Conservation (phyloP, 345 rosid genomes). For the Leavenworthia alabamica region DNA sequence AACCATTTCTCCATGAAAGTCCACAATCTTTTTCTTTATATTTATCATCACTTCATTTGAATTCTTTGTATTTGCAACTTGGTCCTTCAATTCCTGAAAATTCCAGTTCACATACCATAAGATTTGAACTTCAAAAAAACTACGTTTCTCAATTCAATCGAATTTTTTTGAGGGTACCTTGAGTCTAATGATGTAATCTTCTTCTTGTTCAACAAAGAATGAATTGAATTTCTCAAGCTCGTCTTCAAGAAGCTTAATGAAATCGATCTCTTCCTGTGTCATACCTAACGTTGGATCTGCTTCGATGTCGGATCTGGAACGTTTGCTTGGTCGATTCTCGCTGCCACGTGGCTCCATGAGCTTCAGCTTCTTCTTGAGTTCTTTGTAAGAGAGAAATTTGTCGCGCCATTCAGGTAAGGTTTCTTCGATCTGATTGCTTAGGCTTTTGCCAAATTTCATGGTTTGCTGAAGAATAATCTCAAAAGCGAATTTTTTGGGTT, state of each 20-base stretch:
- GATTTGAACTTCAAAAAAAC: not conserved
- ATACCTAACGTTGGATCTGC: slow-evolving; percentile 32
- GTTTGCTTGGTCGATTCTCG: slow-evolving; percentile 48
- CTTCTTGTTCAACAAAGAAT: slow-evolving; percentile 93
- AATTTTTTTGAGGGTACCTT: slow-evolving; percentile 44
- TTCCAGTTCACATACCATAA: not conserved
- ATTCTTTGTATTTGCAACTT: slow-evolving; percentile 51
- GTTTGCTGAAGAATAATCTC: not conserved
- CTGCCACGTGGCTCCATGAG: slow-evolving; percentile 46
- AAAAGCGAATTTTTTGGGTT: not conserved
- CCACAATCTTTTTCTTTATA: slow-evolving; percentile 76
- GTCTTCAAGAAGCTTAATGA: slow-evolving; percentile 58
- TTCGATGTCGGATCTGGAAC: slow-evolving; percentile 36
- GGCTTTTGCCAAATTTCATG: slow-evolving; percentile 95
- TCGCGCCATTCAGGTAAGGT: slow-evolving; percentile 93
- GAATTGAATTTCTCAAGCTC: slow-evolving; percentile 90
- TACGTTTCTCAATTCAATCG: not conserved
- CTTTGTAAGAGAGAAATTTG: slow-evolving; percentile 93
- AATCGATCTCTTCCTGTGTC: slow-evolving; percentile 64
- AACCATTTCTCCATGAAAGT: slow-evolving; percentile 96
- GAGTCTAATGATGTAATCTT: slow-evolving; percentile 83
- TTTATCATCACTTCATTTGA: slow-evolving; percentile 50
- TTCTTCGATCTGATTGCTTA: slow-evolving; percentile 93
- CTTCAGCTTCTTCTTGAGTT: slow-evolving; percentile 79
- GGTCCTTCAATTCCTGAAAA: slow-evolving; percentile 68